phyloP scores from a whole-genome alignment of 2,329 filamentous ascomycete species.

The Aspergillus unguis region DNA sequence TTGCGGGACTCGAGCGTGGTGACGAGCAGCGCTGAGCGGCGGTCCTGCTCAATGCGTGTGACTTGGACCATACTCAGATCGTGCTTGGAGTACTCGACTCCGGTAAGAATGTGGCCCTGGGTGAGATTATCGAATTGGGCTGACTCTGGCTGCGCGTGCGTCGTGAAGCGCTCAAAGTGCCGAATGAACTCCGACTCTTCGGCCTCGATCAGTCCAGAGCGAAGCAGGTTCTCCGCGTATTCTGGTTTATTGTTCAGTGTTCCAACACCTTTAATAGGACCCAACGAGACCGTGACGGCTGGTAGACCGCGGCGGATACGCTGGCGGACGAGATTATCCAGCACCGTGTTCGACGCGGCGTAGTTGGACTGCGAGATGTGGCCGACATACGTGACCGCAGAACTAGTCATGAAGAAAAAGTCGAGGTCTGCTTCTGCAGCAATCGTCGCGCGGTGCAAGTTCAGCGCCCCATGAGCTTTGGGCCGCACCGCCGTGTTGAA shows the following conservation, averaged over 20 bases:
- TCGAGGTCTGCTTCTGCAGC: constrained; percentile 18
- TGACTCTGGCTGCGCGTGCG: not conserved
- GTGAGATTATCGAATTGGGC: not conserved
- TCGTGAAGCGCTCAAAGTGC: constrained; percentile 2
- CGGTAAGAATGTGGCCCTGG: not conserved
- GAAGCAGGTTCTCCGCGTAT: not conserved
- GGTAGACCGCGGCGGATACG: not conserved
- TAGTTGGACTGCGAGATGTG: constrained; percentile 3
- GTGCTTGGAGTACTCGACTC: not conserved
- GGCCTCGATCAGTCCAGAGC: not conserved
- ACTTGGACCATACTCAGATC: not conserved
- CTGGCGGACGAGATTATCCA: not conserved
- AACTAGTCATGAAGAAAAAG: constrained; percentile 30
- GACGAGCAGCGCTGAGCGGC: not conserved
- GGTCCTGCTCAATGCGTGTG: not conserved
- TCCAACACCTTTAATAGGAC: not conserved
- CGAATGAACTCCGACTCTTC: not conserved
- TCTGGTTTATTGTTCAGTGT: not conserved
- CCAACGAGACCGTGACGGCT: not conserved
- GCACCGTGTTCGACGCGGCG: not conserved
- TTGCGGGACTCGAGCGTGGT: not conserved
- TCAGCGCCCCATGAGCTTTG: constrained; percentile 52
- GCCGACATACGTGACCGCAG: constrained; percentile 17
- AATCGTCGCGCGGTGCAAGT: constrained; percentile 44
- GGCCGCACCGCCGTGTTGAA: constrained; percentile 47